Conservation (phyloP, 139 green algal genomes). For the Mesotaenium endlicherianum region DNA sequence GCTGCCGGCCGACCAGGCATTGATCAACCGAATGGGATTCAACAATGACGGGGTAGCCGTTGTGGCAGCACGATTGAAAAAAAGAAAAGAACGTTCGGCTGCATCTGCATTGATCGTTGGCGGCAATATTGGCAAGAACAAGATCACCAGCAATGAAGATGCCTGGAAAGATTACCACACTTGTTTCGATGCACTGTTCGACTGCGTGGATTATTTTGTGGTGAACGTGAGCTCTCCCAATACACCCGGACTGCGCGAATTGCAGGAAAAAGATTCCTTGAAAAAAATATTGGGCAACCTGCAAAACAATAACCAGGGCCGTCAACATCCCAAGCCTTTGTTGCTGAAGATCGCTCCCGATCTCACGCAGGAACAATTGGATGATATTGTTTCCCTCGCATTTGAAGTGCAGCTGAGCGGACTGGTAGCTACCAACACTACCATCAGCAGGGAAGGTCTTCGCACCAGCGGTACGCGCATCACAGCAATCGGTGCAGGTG, state of each 20-base stretch:
- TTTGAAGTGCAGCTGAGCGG: neutral
- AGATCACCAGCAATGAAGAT: neutral
- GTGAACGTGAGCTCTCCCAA: conserved; percentile 97
- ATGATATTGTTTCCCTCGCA: conserved; percentile 84
- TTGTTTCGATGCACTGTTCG: neutral
- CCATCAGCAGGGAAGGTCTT: neutral
- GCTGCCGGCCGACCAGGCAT: conserved; percentile 69
- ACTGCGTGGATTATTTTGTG: neutral
- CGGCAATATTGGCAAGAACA: neutral
- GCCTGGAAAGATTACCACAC: neutral
- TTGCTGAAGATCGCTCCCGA: conserved; percentile 94
- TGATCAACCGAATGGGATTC: conserved; percentile 97
- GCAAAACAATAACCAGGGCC: too few species aligned
- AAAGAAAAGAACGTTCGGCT: too few species aligned
- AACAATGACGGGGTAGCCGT: conserved; percentile 84
- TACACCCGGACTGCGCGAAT: conserved; percentile 74
- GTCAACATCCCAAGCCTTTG: conserved; percentile 60
- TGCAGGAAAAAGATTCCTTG: conserved; percentile 78
- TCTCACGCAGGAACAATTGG: conserved; percentile 64
- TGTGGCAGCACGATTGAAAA: conserved; percentile 61
- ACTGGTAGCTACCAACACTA: neutral
- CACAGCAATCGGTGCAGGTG: neutral
- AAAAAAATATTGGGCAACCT: conserved; percentile 59
- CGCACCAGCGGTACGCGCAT: too few species aligned
- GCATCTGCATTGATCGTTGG: neutral